These are phyloP conservation scores for Aristolochia fimbriata DNA, from an alignment of 164 flowering plant genomes.

Conservation along the genomic window DNA sequence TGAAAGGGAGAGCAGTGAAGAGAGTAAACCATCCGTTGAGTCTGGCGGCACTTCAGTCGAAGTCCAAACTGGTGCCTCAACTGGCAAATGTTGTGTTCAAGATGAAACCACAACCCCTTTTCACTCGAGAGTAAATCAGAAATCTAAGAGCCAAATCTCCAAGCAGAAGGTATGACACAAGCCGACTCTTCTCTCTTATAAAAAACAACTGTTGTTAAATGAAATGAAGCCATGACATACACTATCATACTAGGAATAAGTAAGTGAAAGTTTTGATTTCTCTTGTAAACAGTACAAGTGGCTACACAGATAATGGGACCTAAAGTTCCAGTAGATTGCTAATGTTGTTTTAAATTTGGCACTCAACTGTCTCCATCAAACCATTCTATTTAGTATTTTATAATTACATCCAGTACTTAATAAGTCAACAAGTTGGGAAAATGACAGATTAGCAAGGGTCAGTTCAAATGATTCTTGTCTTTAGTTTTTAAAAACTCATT, in stretches of 20 bases:
- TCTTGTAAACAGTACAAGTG: background rate
- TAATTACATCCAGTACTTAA: too few species aligned
- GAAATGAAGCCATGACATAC: too few species aligned
- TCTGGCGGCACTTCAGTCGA: constrained; percentile 62
- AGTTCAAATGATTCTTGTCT: too few species aligned
- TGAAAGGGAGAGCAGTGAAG: constrained; percentile 12
- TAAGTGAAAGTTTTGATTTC: background rate
- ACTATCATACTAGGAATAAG: background rate
- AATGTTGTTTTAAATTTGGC: too few species aligned
- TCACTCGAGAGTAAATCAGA: constrained; percentile 23
- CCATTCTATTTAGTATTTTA: too few species aligned
- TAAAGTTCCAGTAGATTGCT: too few species aligned
- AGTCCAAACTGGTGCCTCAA: constrained; percentile 68
- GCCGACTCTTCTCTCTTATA: background rate
- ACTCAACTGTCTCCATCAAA: too few species aligned
- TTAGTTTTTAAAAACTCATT: too few species aligned
- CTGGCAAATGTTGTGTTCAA: constrained; percentile 21
- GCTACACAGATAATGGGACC: too few species aligned
- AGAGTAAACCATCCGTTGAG: constrained; percentile 33
- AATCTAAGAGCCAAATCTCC: constrained; percentile 25
- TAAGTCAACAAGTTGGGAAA: too few species aligned
- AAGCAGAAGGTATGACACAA: constrained; percentile 42
- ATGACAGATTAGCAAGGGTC: too few species aligned
- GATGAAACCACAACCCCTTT: constrained; percentile 18
- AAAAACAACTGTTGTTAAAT: background rate